phyloP scores from a whole-genome alignment of 2,329 filamentous ascomycete species.

The Sporothrix protearum region DNA sequence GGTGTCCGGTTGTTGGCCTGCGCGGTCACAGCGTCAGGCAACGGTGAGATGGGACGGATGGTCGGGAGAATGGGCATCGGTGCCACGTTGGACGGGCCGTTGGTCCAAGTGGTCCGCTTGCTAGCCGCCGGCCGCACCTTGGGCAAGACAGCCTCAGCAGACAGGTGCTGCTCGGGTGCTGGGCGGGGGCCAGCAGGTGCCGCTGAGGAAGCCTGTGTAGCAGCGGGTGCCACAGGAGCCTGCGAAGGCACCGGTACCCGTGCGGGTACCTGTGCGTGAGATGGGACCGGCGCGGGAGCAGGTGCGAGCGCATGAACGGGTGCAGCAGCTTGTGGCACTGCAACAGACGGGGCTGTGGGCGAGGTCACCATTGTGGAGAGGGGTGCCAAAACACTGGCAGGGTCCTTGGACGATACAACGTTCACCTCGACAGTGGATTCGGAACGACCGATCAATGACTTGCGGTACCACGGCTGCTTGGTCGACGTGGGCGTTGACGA shows the following conservation, averaged over 20 bases:
- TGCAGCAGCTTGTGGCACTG: conserved; percentile 1
- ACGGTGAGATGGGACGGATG: conserved; percentile 88
- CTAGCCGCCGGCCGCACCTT: conserved; percentile 54
- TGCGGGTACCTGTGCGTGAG: conserved; percentile 17
- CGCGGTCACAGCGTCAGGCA: conserved; percentile 89
- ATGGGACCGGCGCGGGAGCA: conserved; percentile 14
- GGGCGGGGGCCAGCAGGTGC: conserved; percentile 30
- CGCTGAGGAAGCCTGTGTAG: background rate
- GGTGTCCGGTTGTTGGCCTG: conserved; percentile 69
- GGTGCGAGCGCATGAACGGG: conserved; percentile 3
- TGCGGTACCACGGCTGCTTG: conserved; percentile 95
- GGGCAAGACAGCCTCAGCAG: conserved; percentile 42
- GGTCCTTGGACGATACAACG: conserved; percentile 17
- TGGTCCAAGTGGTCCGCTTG: conserved; percentile 93
- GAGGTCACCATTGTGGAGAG: conserved; percentile 12
- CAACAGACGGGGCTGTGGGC: background rate
- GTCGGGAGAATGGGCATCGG: conserved; percentile 96
- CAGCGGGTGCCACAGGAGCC: background rate
- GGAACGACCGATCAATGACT: conserved; percentile 81
- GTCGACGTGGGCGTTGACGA: conserved; percentile 59
- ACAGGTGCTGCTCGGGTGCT: conserved; percentile 26
- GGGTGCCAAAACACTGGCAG: background rate
- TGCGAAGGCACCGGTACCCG: conserved; percentile 17
- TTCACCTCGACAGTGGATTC: conserved; percentile 56
- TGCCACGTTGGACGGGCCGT: conserved; percentile 72